A percentile compares a stretch with the other conserved stretches of the same genome.
Evolutionary conservation across 106 monocot genomes (phyloP).

Genomic region (Dendrobium nobile): DNA sequence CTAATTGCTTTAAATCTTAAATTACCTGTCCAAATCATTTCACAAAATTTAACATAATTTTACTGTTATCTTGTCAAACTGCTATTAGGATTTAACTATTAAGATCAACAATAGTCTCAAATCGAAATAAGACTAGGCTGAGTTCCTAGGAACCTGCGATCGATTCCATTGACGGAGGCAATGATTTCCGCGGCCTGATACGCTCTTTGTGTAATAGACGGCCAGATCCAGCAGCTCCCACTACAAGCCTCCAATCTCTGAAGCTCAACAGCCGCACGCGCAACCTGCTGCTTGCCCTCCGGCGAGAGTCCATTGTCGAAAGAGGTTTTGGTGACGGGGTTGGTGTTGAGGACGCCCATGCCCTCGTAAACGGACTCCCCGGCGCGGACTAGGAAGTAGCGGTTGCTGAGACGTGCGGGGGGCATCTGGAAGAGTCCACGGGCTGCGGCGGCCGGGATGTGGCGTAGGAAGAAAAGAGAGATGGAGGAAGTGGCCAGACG

Average conservation of each 20-base stretch:
- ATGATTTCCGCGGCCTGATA: slow-evolving; percentile 95
- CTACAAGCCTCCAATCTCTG: slow-evolving; percentile 65
- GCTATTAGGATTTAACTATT: no score
- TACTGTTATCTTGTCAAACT: no score
- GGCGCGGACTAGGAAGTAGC: slow-evolving; percentile 82
- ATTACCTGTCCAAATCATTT: no score
- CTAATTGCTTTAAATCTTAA: no score
- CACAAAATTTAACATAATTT: no score
- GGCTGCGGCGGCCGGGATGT: slow-evolving; percentile 12
- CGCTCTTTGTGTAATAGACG: slow-evolving; percentile 82
- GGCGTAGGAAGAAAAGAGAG: slow-evolving; percentile 2
- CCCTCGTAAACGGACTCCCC: slow-evolving; percentile 83
- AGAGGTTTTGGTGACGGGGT: slow-evolving; percentile 83
- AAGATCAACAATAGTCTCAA: no score
- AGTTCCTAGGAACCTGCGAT: slow-evolving; percentile 43
- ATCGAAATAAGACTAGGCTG: no score
- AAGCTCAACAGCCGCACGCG: slow-evolving; percentile 52
- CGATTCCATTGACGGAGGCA: slow-evolving; percentile 58
- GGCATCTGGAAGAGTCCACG: slow-evolving; percentile 55
- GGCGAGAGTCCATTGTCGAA: slow-evolving; percentile 82
- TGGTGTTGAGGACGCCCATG: slow-evolving; percentile 52
- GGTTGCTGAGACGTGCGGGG: slow-evolving; percentile 22
- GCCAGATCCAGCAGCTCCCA: slow-evolving; percentile 94
- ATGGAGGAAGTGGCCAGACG: slow-evolving; percentile 9
- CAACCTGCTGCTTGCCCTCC: slow-evolving; percentile 48